phyloP scores from a whole-genome alignment of 495 filamentous ascomycete genomes.

The Penicillium pulvis region DNA sequence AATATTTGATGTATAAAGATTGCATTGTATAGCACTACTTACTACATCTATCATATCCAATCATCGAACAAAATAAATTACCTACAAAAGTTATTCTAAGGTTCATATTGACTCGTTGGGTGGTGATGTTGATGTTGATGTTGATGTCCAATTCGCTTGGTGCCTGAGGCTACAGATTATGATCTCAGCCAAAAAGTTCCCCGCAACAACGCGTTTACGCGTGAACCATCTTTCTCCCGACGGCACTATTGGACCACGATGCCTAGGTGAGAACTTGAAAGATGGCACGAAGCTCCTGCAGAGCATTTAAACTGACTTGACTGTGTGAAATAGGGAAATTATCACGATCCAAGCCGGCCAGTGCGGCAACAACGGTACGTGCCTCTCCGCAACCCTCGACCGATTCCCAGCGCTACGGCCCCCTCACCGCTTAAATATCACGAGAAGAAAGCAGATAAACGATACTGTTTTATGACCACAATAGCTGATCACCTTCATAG shows the following conservation, averaged over 20 bases:
- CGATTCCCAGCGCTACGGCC: neutral
- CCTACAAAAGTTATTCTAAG: neutral
- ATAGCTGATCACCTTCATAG: slow-evolving; percentile 46
- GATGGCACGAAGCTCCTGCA: neutral
- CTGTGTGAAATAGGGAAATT: slow-evolving; percentile 75
- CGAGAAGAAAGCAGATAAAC: neutral
- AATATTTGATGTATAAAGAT: neutral
- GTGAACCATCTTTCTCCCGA: slow-evolving; percentile 31
- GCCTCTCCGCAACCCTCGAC: slow-evolving; percentile 17
- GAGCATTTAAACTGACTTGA: slow-evolving; percentile 5
- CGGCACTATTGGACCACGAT: slow-evolving; percentile 33
- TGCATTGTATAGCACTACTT: neutral
- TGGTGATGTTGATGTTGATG: slow-evolving; percentile 6
- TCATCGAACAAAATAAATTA: neutral
- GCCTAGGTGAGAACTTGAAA: slow-evolving; percentile 41
- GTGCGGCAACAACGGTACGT: slow-evolving; percentile 96
- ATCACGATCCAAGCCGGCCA: slow-evolving; percentile 99
- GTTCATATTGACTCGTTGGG: neutral
- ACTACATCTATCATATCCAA: neutral
- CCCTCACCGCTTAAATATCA: neutral
- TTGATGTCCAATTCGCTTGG: slow-evolving; percentile 19
- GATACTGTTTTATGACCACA: neutral
- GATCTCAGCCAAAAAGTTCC: slow-evolving; percentile 28
- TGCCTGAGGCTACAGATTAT: slow-evolving; percentile 35
- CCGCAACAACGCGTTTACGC: slow-evolving; percentile 45